A percentile compares a stretch with the other conserved stretches of the same genome.
These are phyloP conservation scores for Akanthomyces uredinophilus DNA, from an alignment of 2,329 filamentous ascomycete genomes.

Conservation along the genomic window DNA sequence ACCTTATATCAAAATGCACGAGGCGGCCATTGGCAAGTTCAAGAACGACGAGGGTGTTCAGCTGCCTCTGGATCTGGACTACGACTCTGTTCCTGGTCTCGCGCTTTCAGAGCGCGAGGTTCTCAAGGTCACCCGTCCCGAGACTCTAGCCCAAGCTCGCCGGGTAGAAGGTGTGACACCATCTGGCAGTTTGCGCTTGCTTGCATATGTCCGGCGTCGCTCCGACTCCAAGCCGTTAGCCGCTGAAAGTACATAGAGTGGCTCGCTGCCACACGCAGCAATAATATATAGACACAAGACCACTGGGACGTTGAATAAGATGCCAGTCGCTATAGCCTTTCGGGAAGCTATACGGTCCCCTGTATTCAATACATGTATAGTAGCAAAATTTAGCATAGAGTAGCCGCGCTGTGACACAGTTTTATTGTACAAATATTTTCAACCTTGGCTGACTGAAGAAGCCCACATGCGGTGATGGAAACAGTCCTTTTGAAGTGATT, in stretches of 20 bases:
- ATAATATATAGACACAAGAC: neutral
- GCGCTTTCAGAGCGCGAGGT: constrained; percentile 73
- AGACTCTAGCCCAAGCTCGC: constrained; percentile 82
- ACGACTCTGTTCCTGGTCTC: constrained; percentile 65
- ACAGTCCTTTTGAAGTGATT: neutral
- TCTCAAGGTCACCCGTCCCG: constrained; percentile 66
- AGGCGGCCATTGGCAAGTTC: constrained; percentile 60
- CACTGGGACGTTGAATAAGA: too few species aligned
- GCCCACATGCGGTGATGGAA: neutral
- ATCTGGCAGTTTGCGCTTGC: constrained; percentile 52
- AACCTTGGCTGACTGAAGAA: neutral
- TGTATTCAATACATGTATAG: neutral
- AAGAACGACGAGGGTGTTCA: constrained; percentile 69
- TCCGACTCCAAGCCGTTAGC: neutral
- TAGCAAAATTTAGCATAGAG: neutral
- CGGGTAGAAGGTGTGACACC: constrained; percentile 76
- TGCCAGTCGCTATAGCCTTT: neutral
- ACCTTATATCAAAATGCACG: constrained; percentile 75
- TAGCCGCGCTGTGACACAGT: neutral
- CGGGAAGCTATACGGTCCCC: neutral
- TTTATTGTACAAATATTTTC: neutral
- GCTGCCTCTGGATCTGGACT: constrained; percentile 72
- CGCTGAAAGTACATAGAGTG: neutral
- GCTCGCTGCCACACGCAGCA: neutral
- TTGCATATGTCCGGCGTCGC: constrained; percentile 52